Percentiles rank a stretch among this genome's conserved stretches.
Evolutionary conservation across 2,329 filamentous ascomycete species (phyloP).

Genomic region (Trichoderma pleuroti): DNA sequence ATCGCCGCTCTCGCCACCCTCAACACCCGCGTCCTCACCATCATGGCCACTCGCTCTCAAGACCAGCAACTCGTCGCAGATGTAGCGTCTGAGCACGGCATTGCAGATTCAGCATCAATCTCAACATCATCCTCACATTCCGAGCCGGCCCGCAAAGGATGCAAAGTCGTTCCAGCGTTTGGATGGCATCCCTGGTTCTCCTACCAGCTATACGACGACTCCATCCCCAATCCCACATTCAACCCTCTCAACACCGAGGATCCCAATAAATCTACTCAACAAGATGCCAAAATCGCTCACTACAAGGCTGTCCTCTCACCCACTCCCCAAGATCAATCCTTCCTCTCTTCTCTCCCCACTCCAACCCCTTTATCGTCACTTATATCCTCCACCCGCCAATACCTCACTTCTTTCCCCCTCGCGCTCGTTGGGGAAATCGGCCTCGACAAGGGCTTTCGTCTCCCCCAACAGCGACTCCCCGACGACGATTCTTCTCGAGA

Average conservation of each 20-base stretch:
- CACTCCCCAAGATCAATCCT: slow-evolving; percentile 39
- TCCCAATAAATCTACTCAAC: neutral
- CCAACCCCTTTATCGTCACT: slow-evolving; percentile 59
- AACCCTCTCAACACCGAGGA: slow-evolving; percentile 26
- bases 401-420: slow-evolving; percentile 55
- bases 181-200: slow-evolving; percentile 90
- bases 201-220: slow-evolving; percentile 68
- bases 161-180: slow-evolving; percentile 62
- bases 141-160: neutral
- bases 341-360: slow-evolving; percentile 52
- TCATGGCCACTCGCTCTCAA: slow-evolving; percentile 74
- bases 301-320: slow-evolving; percentile 66
- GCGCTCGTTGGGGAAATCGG: slow-evolving; percentile 76
- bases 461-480: slow-evolving; percentile 58
- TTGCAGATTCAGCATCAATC: slow-evolving; percentile 28
- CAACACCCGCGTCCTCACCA: slow-evolving; percentile 62
- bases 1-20: slow-evolving; percentile 58
- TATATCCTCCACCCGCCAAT: slow-evolving; percentile 51
- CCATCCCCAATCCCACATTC: slow-evolving; percentile 36
- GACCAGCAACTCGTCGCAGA: slow-evolving; percentile 70
- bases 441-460: slow-evolving; percentile 71
- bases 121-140: neutral
- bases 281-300: slow-evolving; percentile 49
- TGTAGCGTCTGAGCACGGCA: slow-evolving; percentile 55
- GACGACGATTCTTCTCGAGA: slow-evolving; percentile 28